phyloP scores from a whole-genome alignment of 805 yeast species.

The Barnettozyma californica region DNA sequence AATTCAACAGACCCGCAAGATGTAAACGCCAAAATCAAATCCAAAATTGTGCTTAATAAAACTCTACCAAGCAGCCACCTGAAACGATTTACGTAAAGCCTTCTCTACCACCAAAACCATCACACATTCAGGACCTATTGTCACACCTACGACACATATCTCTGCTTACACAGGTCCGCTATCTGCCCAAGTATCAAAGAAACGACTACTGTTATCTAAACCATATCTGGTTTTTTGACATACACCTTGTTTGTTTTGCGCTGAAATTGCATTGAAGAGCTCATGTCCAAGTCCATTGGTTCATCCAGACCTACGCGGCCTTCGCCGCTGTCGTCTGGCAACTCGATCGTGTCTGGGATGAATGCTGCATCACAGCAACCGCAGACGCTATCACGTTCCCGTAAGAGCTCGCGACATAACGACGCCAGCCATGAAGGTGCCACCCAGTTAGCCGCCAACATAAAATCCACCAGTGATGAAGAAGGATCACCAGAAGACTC shows the following conservation, averaged over 20 bases:
- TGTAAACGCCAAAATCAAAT: not conserved
- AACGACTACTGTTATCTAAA: no score
- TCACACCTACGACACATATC: not conserved
- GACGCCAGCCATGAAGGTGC: not conserved
- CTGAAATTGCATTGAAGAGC: not conserved
- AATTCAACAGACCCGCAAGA: not conserved
- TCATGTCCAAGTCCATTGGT: not conserved
- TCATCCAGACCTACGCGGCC: slow-evolving; percentile 15
- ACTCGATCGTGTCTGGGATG: not conserved
- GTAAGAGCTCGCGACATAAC: not conserved
- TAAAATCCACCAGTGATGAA: not conserved
- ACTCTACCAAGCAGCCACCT: not conserved
- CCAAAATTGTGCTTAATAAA: not conserved
- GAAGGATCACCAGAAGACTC: not conserved
- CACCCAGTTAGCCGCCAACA: not conserved
- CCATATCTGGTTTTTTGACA: no score
- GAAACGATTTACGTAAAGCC: not conserved
- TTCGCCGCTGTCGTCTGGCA: slow-evolving; percentile 12
- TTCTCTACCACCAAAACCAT: not conserved
- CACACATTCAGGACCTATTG: not conserved
- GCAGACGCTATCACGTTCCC: not conserved
- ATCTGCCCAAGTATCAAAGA: no score
- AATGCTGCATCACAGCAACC: not conserved
- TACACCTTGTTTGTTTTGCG: no score
- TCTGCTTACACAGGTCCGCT: no score